Evolutionary conservation across 495 filamentous ascomycete species (phyloP), one percentile per base, ranked within the genome.

Genomic region (Neurospora sp.): DNA sequence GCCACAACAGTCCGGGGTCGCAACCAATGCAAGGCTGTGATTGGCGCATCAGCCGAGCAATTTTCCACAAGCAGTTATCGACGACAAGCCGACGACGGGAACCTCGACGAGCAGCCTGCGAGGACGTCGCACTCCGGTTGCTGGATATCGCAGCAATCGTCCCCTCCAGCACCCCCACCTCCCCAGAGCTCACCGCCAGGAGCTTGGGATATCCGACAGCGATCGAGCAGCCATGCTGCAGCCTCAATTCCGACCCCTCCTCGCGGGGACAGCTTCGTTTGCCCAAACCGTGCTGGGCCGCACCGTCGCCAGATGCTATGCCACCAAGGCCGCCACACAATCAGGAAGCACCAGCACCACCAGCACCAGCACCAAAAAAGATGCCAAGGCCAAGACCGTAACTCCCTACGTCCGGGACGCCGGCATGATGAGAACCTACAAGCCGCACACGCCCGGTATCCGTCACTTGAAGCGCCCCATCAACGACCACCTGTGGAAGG

Each of bases 401-500:
- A 35, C 14, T 37, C 53, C 53, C 12, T 66, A 66, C 53, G 53
- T 66, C 53, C 53, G 53, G 53, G 53, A 83, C 40, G 73, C 82
- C 12, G 84, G 87, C 59, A 78, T 84, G 48, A 79, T 97, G 81
- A 89, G 92, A 74, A 95, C 90, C 46, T 99, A 99, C 79, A 98
- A 93, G 81, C 96, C 96, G 44, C 91, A 93, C 70, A 99, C 96
- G 11, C 96, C 96, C 48, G 96, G 96, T 88, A 79, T 97, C 48
- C 91, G 96, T 73, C 96, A 99, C 87, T 85, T 99, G 71, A 91
- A 89, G 73, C 87, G 96, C 20, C 93, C 96, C 11, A 90, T 98
- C 79, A 97, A 97, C 82, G 96, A 98, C 75, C 96, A 98, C 81
- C 85, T 99, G 40, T 98, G 92, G 91, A 97, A 96, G 84, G 95